Percentiles rank a stretch among this genome's conserved stretches.
These are phyloP conservation scores for Aspergillus nomiae DNA, from an alignment of 2,329 filamentous ascomycete species.

Conservation along the genomic window DNA sequence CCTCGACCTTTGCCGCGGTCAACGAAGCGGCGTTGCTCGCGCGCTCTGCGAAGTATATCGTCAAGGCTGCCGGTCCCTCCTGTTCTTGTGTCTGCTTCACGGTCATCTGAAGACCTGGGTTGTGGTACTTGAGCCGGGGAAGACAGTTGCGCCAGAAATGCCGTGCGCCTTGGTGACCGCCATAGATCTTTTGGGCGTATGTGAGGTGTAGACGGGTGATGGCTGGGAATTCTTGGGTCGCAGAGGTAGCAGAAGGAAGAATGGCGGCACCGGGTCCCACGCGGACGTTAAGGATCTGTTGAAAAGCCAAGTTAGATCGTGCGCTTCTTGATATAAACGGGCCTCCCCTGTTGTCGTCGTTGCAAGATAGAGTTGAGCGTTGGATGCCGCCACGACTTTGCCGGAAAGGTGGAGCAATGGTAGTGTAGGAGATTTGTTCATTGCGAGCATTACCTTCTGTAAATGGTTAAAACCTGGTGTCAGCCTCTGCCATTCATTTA, in stretches of 20 bases:
- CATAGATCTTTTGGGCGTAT: constrained; percentile 47
- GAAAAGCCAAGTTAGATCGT: not conserved
- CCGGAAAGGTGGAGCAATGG: not conserved
- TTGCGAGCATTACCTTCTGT: constrained; percentile 29
- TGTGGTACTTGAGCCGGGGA: constrained; percentile 89
- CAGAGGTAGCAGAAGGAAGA: constrained; percentile 57
- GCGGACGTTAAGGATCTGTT: constrained; percentile 71
- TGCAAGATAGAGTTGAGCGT: not conserved
- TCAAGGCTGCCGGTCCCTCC: constrained; percentile 40
- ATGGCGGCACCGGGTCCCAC: constrained; percentile 81
- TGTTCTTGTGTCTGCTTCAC: constrained; percentile 68
- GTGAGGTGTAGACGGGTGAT: constrained; percentile 47
- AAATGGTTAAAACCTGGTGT: constrained; percentile 8
- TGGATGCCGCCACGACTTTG: not conserved
- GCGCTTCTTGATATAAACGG: not conserved
- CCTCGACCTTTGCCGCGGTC: constrained; percentile 26
- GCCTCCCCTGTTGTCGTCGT: not conserved
- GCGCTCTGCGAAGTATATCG: constrained; percentile 44
- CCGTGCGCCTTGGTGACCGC: constrained; percentile 54
- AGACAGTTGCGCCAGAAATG: constrained; percentile 87
- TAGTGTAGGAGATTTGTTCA: not conserved
- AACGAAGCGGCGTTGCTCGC: constrained; percentile 31
- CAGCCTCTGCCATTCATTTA: not conserved
- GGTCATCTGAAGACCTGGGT: constrained; percentile 80
- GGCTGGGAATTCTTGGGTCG: constrained; percentile 37